phyloP scores from a whole-genome alignment of 1,139 yeast species.

The Sugiyamaella grinbergsii region DNA sequence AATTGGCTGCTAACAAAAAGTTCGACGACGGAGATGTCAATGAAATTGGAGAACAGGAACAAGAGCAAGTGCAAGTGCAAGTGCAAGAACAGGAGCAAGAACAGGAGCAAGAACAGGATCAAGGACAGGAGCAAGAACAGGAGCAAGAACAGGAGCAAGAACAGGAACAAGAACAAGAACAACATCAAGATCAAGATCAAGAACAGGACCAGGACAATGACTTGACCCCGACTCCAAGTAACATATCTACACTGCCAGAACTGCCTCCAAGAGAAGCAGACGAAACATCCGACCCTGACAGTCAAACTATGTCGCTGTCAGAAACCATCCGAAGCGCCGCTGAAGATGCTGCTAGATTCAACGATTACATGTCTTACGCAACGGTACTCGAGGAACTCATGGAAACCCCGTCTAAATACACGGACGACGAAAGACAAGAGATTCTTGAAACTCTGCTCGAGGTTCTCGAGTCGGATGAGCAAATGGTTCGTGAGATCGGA shows the following conservation, averaged over 20 bases:
- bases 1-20: too few relatives aligned
- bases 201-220: background rate
- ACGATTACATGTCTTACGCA: constrained; percentile 70
- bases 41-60: background rate
- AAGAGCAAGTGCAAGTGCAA: background rate
- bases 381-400: constrained; percentile 68
- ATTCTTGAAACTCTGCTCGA: constrained; percentile 49
- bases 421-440: constrained; percentile 52
- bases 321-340: constrained; percentile 34
- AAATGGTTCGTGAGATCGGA: constrained; percentile 68
- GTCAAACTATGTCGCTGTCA: constrained; percentile 23
- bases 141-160: constrained; percentile 2
- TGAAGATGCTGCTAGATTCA: constrained; percentile 31
- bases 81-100: constrained; percentile 1
- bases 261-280: constrained; percentile 3
- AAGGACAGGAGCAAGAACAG: background rate
- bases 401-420: constrained; percentile 51
- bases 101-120: background rate
- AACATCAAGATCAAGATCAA: background rate
- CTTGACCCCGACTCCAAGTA: constrained; percentile 11
- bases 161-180: constrained; percentile 2
- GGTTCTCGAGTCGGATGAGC: constrained; percentile 44
- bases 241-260: background rate
- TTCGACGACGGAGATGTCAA: background rate
- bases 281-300: background rate